Percentiles rank a stretch among this genome's conserved stretches.
These are phyloP conservation scores for Pulveroboletus sp. DNA, from an alignment of 1,284 basidiomycete species.

Conservation along the genomic window DNA sequence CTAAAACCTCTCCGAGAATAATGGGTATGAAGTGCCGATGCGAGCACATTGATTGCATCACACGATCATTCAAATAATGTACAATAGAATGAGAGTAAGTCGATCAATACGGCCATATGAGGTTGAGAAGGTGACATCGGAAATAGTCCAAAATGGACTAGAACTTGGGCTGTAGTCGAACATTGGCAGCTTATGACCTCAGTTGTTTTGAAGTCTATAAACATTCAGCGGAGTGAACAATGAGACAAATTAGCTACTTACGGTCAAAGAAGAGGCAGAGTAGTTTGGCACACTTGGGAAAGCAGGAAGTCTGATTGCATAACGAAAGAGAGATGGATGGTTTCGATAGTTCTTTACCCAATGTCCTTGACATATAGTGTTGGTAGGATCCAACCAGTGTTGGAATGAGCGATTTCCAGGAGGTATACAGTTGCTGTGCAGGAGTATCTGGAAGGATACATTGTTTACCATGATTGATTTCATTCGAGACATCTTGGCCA, in stretches of 20 bases:
- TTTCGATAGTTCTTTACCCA: background rate
- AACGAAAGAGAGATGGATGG: background rate
- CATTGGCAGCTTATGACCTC: background rate
- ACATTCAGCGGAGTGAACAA: background rate
- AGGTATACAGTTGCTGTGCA: background rate
- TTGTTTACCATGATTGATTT: background rate
- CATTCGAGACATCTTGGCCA: background rate
- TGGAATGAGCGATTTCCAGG: background rate
- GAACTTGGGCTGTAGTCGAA: background rate
- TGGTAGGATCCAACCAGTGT: background rate
- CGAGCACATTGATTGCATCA: constrained; percentile 3
- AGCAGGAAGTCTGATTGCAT: background rate
- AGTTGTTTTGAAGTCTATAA: background rate
- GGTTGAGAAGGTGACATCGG: constrained; percentile 3
- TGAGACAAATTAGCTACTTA: background rate
- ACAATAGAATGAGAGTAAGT: constrained; percentile 7
- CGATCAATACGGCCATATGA: constrained; percentile 1
- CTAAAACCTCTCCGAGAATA: background rate
- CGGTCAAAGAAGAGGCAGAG: background rate
- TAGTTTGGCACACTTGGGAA: background rate
- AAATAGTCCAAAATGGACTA: constrained; percentile 6
- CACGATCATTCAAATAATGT: constrained; percentile 5
- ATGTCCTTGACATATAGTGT: background rate
- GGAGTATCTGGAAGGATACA: background rate
- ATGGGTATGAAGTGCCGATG: background rate